Base-by-base conservation (phyloP, 495 filamentous ascomycete species). In the Tetracladium setigerum region DNA sequence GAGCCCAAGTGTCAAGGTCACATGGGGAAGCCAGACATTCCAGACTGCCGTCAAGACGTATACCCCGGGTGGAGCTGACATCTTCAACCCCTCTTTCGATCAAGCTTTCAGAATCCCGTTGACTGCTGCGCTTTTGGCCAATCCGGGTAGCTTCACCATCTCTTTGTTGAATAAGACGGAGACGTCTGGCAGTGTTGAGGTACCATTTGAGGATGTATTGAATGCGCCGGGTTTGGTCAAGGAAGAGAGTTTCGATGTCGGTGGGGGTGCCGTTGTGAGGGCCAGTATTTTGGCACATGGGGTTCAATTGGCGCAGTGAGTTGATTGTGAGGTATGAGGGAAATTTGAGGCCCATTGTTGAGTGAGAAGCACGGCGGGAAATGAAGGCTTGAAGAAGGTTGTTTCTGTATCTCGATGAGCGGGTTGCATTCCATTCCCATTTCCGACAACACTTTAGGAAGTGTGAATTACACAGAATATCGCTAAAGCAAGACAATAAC, bases 11-110 rank as follows among this genome's bases (percentile, higher is more conserved):
- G 65, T 71, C 15, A 58, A 56, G 49, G 58, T 71, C 14, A 52
- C 54, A 18, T 68, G 61, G 64, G 66, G 65, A 4, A 52, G 36
- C 2, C 54, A 62, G 38, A 22, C 47, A 8, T 69, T 66, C 59
- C 52, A 56, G 37, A 69, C 67, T 11, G 58, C 44, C 7, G 53
- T 63, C 38, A 65, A 66, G 57, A 36, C 54, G 2, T 62, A 71
- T 54, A 46, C 56, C 1, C 64, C 67, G 1, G n/a, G n/a, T n/a
- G 68, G 68, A 2, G 41, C 49, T 17, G 68, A 71, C 46, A 63
- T 71, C 40, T 58, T 58, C 54, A 71, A 71, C 47, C 67, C 68
- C n/a, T 53, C 58, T 2, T 71, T 64, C 36, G 63, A 68, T 44
- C 55, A 61, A 41, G 52, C 54, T 8, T 69, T 67, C 56, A 48